Base-by-base conservation (phyloP, 2,329 filamentous ascomycete genomes). In the Microsporum ferrugineum region DNA sequence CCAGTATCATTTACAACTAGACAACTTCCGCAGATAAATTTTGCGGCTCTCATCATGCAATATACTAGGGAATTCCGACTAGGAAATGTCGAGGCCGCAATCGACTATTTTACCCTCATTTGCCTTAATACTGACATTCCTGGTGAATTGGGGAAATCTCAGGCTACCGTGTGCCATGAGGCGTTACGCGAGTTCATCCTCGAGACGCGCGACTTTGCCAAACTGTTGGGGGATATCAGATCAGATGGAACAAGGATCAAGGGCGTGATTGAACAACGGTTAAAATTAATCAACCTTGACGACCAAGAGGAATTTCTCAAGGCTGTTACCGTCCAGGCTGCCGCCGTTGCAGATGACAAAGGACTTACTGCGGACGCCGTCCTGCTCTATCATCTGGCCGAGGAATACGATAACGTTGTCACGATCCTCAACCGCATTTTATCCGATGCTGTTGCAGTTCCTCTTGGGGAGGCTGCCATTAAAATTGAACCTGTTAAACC, bases 31-130 rank as follows among this genome's bases (percentile, higher is more conserved):
- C 91, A 96, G 72, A 87, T 99, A 75, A 96, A 94, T 78, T 97
- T 97, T 75, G 91, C 89, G 51, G 87, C 88, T 62, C 89, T 97
- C 79, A 80, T 97, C 63, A 95, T 92, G 45, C 90, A 94, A 72
- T 99, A 99, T 78, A 99, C 95, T 3, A 84, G 88, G 60, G 91
- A 96, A 74, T 99, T 99, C 83, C 87, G 94, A 59, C 89, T 90
- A 34, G 91, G 91, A 23, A 87, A 95, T 69, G 88, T 91, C 5
- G 88, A 88, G 62, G 89, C 90, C 38, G 94, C 95, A 2, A 89
- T 95, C 17, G 94, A 99, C 72, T 99, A 99, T 73, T 84, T 99
- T 56, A 84, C 87, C 4, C 78, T 99, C 61, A 91, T 99, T 69
- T 96, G 90, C 73, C 83, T 99, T 61, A 97, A 97, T 71, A 84